Base-by-base conservation (phyloP, 179 eudicot genomes). In the Heliamphora pulchella region DNA sequence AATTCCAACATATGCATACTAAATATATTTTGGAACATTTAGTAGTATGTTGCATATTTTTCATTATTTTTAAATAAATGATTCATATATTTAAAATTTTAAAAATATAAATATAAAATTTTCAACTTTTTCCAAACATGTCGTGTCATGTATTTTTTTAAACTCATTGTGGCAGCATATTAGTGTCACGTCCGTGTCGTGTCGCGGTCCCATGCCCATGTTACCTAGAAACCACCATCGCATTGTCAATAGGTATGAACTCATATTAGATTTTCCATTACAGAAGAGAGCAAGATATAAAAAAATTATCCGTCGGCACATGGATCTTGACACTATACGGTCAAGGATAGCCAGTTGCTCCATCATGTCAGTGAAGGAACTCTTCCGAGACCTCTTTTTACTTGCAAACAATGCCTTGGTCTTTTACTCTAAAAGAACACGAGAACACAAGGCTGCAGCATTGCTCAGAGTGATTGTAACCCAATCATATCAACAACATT, bases 251-350 rank as follows among this genome's bases (percentile, higher is more conserved):
- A n/a, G n/a, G n/a, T n/a, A n/a, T n/a, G n/a, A n/a, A n/a, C n/a
- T n/a, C 20, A 0, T 71, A 70, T 9, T 63, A 5, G 31, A 20
- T 83, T 79, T 63, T 81, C 14, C n/a, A 54, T 75, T 79, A 84
- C 93, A 94, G 98, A 95, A 95, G 82, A 88, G 98, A 83, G 95
- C 97, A 47, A 85, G 97, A 62, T 95, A 95, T 85, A 91, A 88
- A 78, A 89, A 88, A 82, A 85, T 87, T 14, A 83, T 94, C 53
- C 84, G 85, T 84, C 91, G 83, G 59, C 98, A 94, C 71, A 43
- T 94, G 86, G 98, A 94, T 82, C 82, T 94, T 1, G 91, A 90
- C 78, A 90, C 88, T 14, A 86, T 94, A 84, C 84, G 87, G 76
- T 85, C 91, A 39, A 89, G 91, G 81, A 88, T 94, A 39, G 71